Conservation (phyloP, 2,329 filamentous ascomycete genomes). For the Grosmannia penicillata region DNA sequence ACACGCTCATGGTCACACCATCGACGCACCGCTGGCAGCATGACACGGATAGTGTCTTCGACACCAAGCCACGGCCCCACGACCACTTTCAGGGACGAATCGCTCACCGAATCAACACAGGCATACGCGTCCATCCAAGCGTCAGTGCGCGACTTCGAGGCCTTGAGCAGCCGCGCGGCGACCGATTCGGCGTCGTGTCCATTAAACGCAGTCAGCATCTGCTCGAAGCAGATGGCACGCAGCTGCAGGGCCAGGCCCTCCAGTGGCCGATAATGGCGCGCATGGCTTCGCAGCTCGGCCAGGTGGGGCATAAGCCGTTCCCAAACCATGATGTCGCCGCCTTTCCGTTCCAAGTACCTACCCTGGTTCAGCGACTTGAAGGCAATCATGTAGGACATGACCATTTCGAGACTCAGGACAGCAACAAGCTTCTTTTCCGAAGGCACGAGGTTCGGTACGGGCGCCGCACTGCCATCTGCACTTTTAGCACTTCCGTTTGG, state of each 20-base stretch:
- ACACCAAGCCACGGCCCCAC: slow-evolving; percentile 29
- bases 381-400: slow-evolving; percentile 36
- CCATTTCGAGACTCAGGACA: slow-evolving; percentile 31
- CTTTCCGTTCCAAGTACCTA: slow-evolving; percentile 27
- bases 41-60: slow-evolving; percentile 25
- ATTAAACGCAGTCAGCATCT: slow-evolving; percentile 17
- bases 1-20: slow-evolving; percentile 30
- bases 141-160: slow-evolving; percentile 13
- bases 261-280: slow-evolving; percentile 19
- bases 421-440: slow-evolving; percentile 24
- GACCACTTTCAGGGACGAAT: slow-evolving; percentile 13
- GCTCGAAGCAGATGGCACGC: slow-evolving; percentile 28
- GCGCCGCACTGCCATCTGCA: slow-evolving; percentile 8
- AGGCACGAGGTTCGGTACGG: slow-evolving; percentile 10
- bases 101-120: slow-evolving; percentile 16
- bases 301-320: slow-evolving; percentile 29
- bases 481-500: slow-evolving; percentile 9
- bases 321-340: slow-evolving; percentile 26
- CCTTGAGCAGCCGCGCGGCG: slow-evolving; percentile 14
- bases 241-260: slow-evolving; percentile 27
- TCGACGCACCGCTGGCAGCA: slow-evolving; percentile 23
- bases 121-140: slow-evolving; percentile 18
- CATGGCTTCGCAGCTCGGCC: slow-evolving; percentile 23
- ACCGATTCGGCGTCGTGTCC: slow-evolving; percentile 18
- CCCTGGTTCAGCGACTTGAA: slow-evolving; percentile 34